These are phyloP conservation scores for Tulasnella sp. DNA, from an alignment of 768 basidiomycete genomes.

Conservation along the genomic window DNA sequence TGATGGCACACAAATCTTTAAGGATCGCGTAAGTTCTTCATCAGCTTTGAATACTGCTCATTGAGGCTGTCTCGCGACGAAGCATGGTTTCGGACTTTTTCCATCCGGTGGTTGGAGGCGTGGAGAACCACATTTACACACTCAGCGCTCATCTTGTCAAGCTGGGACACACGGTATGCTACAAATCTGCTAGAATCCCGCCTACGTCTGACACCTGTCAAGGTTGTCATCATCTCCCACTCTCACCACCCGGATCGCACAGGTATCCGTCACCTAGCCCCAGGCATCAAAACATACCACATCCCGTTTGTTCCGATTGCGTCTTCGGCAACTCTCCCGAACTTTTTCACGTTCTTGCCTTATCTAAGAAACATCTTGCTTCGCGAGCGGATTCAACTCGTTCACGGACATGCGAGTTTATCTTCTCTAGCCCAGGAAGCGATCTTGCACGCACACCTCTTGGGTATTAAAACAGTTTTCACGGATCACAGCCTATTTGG, in stretches of 20 bases:
- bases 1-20: background rate
- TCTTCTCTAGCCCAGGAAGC: slow-evolving; percentile 89
- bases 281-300: slow-evolving; percentile 87
- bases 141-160: slow-evolving; percentile 73
- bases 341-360: slow-evolving; percentile 87
- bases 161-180: slow-evolving; percentile 71
- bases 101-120: slow-evolving; percentile 86
- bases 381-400: slow-evolving; percentile 74
- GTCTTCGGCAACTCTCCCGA: slow-evolving; percentile 87
- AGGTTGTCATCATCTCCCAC: slow-evolving; percentile 95
- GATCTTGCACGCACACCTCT: slow-evolving; percentile 77
- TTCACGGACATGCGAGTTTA: slow-evolving; percentile 89
- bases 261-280: slow-evolving; percentile 83
- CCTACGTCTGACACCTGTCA: background rate
- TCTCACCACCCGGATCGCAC: slow-evolving; percentile 77
- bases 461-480: slow-evolving; percentile 86
- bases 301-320: slow-evolving; percentile 83
- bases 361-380: slow-evolving; percentile 84
- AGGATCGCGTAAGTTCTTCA: slow-evolving; percentile 10
- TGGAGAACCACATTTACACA: slow-evolving; percentile 95
- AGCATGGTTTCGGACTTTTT: slow-evolving; percentile 99
- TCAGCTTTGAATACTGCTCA: background rate
- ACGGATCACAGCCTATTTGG: slow-evolving; percentile 97
- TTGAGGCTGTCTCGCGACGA: background rate
- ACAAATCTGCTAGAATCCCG: background rate